A percentile compares a stretch with the other conserved stretches of the same genome.
phyloP scores from a whole-genome alignment of 441 rosid genomes.

The Biscutella laevigata region DNA sequence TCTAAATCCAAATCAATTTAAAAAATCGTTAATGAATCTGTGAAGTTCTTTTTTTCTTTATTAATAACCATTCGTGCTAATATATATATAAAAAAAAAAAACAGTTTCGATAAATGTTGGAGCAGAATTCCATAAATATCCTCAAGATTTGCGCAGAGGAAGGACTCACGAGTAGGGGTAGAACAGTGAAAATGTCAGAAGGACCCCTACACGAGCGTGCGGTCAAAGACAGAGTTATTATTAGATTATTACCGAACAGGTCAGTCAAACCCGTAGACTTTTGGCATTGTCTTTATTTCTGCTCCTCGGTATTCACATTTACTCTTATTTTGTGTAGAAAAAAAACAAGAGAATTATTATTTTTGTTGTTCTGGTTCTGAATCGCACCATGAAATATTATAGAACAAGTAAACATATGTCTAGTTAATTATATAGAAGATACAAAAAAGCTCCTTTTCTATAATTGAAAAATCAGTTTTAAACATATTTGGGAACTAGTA shows the following conservation, averaged over 20 bases:
- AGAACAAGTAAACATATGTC: too few species aligned
- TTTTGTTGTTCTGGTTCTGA: background rate
- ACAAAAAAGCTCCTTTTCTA: too few species aligned
- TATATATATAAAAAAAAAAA: background rate
- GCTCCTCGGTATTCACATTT: slow-evolving; percentile 4
- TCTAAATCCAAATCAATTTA: too few species aligned
- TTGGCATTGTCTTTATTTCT: slow-evolving; percentile 21
- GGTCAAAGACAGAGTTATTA: slow-evolving; percentile 34
- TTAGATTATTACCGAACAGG: slow-evolving; percentile 25
- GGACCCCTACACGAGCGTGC: slow-evolving; percentile 31
- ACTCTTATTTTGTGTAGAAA: too few species aligned
- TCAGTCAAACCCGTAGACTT: slow-evolving; percentile 34
- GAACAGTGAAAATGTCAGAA: slow-evolving; percentile 22
- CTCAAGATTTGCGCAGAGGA: background rate
- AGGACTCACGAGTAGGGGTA: slow-evolving; percentile 21
- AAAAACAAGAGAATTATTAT: too few species aligned
- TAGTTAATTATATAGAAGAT: too few species aligned
- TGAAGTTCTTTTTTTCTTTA: background rate
- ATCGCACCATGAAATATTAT: background rate
- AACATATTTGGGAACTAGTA: too few species aligned
- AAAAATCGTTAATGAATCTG: background rate
- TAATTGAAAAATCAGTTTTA: too few species aligned
- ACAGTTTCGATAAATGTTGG: slow-evolving; percentile 18
- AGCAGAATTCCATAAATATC: slow-evolving; percentile 22
- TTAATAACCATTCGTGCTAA: slow-evolving; percentile 26